Conservation (phyloP, 2,329 filamentous ascomycete genomes). For the Pseudocercospora musae region DNA sequence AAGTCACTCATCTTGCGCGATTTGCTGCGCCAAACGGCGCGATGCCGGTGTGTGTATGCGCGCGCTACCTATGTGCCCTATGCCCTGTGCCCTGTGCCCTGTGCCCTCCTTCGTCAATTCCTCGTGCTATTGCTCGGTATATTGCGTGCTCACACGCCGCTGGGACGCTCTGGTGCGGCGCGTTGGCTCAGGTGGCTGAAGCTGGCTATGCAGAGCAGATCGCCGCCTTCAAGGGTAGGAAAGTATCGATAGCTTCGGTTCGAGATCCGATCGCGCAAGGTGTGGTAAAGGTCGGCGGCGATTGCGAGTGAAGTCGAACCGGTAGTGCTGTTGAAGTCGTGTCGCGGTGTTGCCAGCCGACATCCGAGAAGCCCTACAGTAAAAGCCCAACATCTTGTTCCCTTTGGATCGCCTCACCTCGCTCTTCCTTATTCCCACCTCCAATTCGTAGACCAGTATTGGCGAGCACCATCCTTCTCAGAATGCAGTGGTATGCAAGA, state of each 20-base stretch:
- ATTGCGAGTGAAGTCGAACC: background rate
- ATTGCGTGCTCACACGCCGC: background rate
- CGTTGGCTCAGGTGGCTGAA: background rate
- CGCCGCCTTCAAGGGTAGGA: background rate
- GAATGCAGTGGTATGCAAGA: background rate
- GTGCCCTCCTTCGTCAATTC: background rate
- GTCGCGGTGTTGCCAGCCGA: background rate
- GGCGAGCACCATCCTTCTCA: background rate
- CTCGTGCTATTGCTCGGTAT: background rate
- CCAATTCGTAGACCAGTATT: background rate
- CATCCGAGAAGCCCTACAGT: background rate
- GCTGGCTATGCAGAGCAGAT: background rate
- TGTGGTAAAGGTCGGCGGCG: background rate
- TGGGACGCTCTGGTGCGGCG: background rate
- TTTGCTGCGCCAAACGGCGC: slow-evolving; percentile 21
- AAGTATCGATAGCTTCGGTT: background rate
- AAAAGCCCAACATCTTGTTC: background rate
- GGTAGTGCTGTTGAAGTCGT: background rate
- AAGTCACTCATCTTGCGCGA: slow-evolving; percentile 74
- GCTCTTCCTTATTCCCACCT: background rate
- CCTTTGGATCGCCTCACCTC: background rate
- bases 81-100: too few relatives aligned
- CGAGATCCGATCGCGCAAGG: background rate
- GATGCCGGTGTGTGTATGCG: background rate
- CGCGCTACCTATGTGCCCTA: background rate